Base-by-base conservation (phyloP, 345 rosid genomes). In the Clarkia xantiana region DNA sequence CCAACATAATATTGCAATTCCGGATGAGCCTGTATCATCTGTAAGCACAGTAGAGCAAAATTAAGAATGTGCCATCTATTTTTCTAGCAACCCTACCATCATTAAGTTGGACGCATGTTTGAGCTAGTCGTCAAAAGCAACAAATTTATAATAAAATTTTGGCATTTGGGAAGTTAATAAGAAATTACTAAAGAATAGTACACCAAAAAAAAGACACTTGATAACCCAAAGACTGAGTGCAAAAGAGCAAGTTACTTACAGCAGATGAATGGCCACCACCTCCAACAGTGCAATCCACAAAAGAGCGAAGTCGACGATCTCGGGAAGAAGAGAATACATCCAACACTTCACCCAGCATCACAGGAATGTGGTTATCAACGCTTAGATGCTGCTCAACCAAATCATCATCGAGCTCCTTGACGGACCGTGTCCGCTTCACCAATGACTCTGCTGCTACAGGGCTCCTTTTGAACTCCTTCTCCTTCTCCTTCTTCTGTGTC, bases 191-290 rank as follows among this genome's bases (percentile, higher is more conserved):
- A 11, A 18, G 19, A 17, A 6, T 29, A 47, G 40, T 4, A 22
- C 1, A 18, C 14, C 2, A 22, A 14, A 47, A 18, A 29, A 3
- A 47, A 47, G 11, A n/a, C 15, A 13, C n/a, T 14, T 10, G 34
- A 47, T 14, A 19, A 47, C 13, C 5, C 18, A 29, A 47, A 18
- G 14, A 12, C 29, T 0, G 12, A 20, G 14, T 13, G 14, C 18
- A 16, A 10, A 40, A n/a, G 3, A 9, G 23, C 16, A 19, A 16
- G 40, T 19, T n/a, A 62, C 85, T 55, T 19, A 90, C 97, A 40
- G 91, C 82, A 4, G 94, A 79, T 48, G 94, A 79, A 60, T 90
- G 95, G 17, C 94, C 97, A 13, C 85, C 97, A 4, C 94, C 91
- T 18, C 97, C 97, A 50, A 90, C 72, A 2, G 97, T 90, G 54